Evolutionary conservation across 2,329 filamentous ascomycete genomes (phyloP), one percentile per base, ranked within the genome.

Genomic region (Plectosphaerella plurivora): DNA sequence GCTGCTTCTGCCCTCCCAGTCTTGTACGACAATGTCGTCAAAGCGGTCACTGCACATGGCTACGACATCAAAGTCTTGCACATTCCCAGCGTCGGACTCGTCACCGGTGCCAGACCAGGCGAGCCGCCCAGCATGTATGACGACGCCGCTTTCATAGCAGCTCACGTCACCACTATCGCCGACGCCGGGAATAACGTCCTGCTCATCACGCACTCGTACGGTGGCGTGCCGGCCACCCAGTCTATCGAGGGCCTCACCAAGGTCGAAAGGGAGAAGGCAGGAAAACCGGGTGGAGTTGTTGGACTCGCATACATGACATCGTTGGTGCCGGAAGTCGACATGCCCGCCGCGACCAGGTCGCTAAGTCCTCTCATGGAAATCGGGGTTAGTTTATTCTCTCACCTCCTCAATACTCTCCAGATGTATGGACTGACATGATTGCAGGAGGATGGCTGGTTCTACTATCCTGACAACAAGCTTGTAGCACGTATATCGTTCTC

Each of bases 241-340:
- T 67, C 65, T 5, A 56, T 67, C 1, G 62, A 64, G 12, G 71
- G 68, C 0, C 55, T 71, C 7, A 58, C 62, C 6, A 67, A 70
- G 47, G 54, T 57, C 35, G 64, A 70, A 45, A 59, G 72, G 22
- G 57, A 62, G 45, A 54, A 57, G 16, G 52, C 60, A 14, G 70
- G 70, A 0, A 64, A 68, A 53, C 66, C 63, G 49, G 73, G 73
- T 2, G 71, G 70, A 1, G 57, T 75, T 3, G 55, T 67, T 3
- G 62, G 59, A 52, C 54, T 63, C 16, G 67, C 59, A 6, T 72
- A 71, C 51, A 61, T 61, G 54, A 62, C 64, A 1, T 59, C 58
- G 14, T 35, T 67, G 15, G 49, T 67, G 3, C 55, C 58, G 2
- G 50, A 59, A 11, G 51, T 63, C 1, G 67, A 65, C 12, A 41